Evolutionary conservation across 1,284 basidiomycete genomes (phyloP).

Genomic region (Puccinia hordei): DNA sequence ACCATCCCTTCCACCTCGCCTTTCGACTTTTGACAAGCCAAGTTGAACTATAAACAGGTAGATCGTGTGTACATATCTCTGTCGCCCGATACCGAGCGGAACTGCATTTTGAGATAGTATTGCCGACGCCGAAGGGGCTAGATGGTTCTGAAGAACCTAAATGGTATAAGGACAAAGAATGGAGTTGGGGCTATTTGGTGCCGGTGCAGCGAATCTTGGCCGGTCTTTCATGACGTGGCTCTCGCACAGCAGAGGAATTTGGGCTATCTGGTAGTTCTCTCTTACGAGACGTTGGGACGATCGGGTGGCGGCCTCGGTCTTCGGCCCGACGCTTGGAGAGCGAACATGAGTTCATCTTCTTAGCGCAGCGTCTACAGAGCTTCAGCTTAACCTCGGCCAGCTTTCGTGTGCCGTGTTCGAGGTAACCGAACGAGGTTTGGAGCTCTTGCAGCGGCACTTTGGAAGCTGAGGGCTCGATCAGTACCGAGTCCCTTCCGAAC

Average conservation of each 20-base stretch:
- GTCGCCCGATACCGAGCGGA: background rate
- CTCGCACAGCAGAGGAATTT: background rate
- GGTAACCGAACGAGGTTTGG: slow-evolving; percentile 43
- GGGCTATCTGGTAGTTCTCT: background rate
- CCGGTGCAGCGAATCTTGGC: slow-evolving; percentile 18
- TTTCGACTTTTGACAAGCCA: background rate
- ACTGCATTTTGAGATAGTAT: background rate
- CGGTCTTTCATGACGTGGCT: background rate
- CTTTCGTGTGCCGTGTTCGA: slow-evolving; percentile 38
- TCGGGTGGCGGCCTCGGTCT: background rate
- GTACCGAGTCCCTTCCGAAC: background rate
- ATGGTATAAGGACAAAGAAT: background rate
- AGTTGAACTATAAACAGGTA: background rate
- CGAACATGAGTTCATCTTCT: slow-evolving; percentile 39
- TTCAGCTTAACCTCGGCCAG: slow-evolving; percentile 46
- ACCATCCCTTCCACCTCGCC: background rate
- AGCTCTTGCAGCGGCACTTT: slow-evolving; percentile 6
- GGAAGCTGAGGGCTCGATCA: background rate
- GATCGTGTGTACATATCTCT: background rate
- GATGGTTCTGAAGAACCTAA: too few species aligned
- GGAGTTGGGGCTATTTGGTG: background rate
- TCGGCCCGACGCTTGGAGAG: slow-evolving; percentile 14
- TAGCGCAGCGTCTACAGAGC: slow-evolving; percentile 38
- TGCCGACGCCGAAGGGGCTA: background rate
- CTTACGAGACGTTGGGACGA: background rate